Evolutionary conservation across 2,329 filamentous ascomycete genomes (phyloP), one percentile per base, ranked within the genome.

Genomic region (Colletotrichum musae): DNA sequence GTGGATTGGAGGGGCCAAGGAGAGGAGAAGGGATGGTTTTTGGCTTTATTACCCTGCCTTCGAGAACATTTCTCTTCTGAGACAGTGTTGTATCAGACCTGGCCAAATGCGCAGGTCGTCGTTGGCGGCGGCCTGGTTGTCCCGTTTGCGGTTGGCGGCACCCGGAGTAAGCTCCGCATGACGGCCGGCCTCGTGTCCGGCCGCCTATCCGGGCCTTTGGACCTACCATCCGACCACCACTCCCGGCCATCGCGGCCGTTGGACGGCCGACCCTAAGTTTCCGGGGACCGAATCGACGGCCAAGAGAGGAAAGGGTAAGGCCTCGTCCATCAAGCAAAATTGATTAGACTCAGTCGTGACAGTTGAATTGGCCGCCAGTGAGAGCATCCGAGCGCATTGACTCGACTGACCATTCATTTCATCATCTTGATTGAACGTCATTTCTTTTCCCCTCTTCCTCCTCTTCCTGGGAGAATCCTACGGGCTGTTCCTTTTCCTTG

Each of bases 361-460:
- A n/a, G 7, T 18, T 18, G 21, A 24, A 18, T 21, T 50, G 47
- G 24, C 47, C 10, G 21, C 16, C 3, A 50, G 10, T 15, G 5
- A 6, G 18, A 50, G 18, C 47, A 50, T 50, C 41, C 51, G n/a
- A 57, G 16, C 13, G 45, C 62, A 60, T 58, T 12, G 16, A 18
- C 12, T 26, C 26, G 12, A 48, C 26, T 24, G 28, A 39, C 62
- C 16, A 16, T n/a, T 61, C 63, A 60, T 67, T 67, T 53, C 26
- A n/a, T 58, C 62, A 63, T 36, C 18, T 47, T 58, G 64, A 63
- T 58, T 51, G 24, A 63, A 26, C 18, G 12, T 52, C 52, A 52
- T 63, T 51, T 63, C 51, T 57, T 58, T 50, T 63, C 26, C 12
- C 10, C 21, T 53, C 18, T 13, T 50, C 28, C 39, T 53, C 24